phyloP scores from a whole-genome alignment of 1,284 basidiomycete genomes.

The Boletus nobilissimus region DNA sequence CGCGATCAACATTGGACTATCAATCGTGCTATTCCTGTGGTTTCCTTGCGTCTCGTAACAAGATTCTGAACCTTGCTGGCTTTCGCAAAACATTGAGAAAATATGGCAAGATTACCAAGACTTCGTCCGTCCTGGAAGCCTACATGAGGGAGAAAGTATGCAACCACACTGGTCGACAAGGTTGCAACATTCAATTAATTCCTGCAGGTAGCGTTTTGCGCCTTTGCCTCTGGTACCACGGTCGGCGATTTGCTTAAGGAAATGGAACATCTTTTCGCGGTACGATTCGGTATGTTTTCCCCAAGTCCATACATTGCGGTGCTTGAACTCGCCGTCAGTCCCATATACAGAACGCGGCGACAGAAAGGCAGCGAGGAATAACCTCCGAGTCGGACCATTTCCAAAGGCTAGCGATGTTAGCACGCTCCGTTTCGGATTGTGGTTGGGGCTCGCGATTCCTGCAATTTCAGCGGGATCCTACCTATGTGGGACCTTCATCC shows the following conservation, averaged over 20 bases:
- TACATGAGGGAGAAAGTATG: constrained; percentile 80
- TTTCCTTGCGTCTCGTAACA: not conserved
- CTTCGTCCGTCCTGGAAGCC: constrained; percentile 69
- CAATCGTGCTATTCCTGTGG: not conserved
- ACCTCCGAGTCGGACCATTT: constrained; percentile 67
- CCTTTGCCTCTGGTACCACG: constrained; percentile 69
- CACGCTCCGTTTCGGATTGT: constrained; percentile 79
- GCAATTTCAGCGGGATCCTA: constrained; percentile 77
- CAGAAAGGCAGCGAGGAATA: constrained; percentile 78
- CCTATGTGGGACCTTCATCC: constrained; percentile 60
- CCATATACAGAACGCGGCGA: constrained; percentile 78
- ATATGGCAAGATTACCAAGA: constrained; percentile 87
- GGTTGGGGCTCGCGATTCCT: constrained; percentile 84
- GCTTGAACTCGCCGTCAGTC: not conserved
- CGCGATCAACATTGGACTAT: not conserved
- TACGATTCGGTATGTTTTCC: constrained; percentile 71
- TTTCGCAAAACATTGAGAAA: constrained; percentile 94
- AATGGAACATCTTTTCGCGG: constrained; percentile 78
- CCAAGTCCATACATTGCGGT: too few species aligned
- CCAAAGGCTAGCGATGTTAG: constrained; percentile 81
- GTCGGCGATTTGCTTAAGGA: constrained; percentile 77
- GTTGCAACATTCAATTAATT: not conserved
- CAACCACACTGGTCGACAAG: not conserved
- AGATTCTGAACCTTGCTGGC: constrained; percentile 90
- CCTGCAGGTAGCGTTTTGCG: constrained; percentile 67